Percentiles rank a stretch among this genome's conserved stretches.
Conservation (phyloP, 2,329 filamentous ascomycete genomes). For the Aureobasidium melanogenum region DNA sequence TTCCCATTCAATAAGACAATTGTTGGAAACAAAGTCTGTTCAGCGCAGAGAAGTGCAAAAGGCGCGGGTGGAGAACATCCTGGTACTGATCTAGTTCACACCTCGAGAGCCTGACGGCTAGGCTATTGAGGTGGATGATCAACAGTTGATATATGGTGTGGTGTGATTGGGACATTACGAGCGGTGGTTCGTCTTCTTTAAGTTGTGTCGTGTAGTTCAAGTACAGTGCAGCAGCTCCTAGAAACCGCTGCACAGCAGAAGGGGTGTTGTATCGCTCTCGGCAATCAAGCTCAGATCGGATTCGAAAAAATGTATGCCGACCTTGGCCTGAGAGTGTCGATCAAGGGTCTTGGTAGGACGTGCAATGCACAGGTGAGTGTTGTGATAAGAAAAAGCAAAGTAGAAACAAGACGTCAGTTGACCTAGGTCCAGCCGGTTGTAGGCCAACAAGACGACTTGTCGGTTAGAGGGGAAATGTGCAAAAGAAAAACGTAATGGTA, state of each 20-base stretch:
- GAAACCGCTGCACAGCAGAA: neutral
- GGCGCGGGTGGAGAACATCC: neutral
- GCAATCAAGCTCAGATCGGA: neutral
- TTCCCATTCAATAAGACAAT: neutral
- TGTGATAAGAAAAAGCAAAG: neutral
- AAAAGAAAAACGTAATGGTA: conserved; percentile 4
- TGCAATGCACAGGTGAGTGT: neutral
- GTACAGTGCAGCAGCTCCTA: neutral
- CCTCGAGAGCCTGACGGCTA: neutral
- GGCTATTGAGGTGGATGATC: neutral
- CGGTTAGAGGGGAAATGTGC: neutral
- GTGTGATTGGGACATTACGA: neutral
- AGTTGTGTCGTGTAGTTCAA: neutral
- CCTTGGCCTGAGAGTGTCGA: neutral
- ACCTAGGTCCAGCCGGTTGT: neutral
- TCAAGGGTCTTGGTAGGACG: neutral
- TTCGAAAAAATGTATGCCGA: conserved; percentile 12
- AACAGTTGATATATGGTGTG: neutral
- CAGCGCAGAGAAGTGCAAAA: neutral
- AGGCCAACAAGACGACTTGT: neutral
- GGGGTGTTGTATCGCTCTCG: neutral
- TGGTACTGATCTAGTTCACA: conserved; percentile 5
- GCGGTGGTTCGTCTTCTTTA: too few relatives aligned
- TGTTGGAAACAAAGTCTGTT: neutral
- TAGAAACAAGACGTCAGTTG: neutral